Evolutionary conservation across 495 filamentous ascomycete genomes (phyloP), one percentile per base, ranked within the genome.

Genomic region (Aspergillus homomorphus): DNA sequence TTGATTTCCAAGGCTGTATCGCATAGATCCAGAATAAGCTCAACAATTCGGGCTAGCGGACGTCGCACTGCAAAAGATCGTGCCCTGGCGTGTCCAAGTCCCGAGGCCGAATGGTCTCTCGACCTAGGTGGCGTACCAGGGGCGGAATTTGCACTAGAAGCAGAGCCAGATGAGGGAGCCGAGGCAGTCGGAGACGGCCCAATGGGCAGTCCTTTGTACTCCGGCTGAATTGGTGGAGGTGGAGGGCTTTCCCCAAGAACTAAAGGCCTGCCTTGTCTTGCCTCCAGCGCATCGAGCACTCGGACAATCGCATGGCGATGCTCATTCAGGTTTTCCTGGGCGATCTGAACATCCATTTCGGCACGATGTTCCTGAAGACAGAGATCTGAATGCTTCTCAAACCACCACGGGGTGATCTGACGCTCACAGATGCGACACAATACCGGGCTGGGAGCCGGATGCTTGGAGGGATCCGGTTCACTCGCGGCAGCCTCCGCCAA

Each of bases 321-420:
- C 69, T 98, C 92, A n/a, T 84, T 88, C 43, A 98, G 79, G 61
- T 83, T 89, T 66, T 98, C 94, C 67, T 98, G 94, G 26, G 91
- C 86, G 72, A 97, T 84, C 66, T 97, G 92, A 12, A 98, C 92
- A 57, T 97, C 93, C 88, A 96, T 93, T 70, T 98, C 94, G 1
- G 95, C 93, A 46, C 88, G 86, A 70, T 98, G 94, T 69, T 98
- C 94, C 69, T 97, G 91, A 53, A 96, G 77, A 68, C 94, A 98
- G 10, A 97, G 81, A 61, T 98, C 94, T 0, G 94, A 96, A 67
- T 98, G 94, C 71, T 97, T 98, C 72, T 97, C 92, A 64, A 98
- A 98, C 95, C 94, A 98, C 94, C 94, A 98, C 16, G 94, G 91
- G n/a, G 89, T 89, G 44, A 98, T 96, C 60, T 96, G 90, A 46